Base-by-base conservation (phyloP, 352 stramenopile species). In the Phytophthora fragariae region DNA sequence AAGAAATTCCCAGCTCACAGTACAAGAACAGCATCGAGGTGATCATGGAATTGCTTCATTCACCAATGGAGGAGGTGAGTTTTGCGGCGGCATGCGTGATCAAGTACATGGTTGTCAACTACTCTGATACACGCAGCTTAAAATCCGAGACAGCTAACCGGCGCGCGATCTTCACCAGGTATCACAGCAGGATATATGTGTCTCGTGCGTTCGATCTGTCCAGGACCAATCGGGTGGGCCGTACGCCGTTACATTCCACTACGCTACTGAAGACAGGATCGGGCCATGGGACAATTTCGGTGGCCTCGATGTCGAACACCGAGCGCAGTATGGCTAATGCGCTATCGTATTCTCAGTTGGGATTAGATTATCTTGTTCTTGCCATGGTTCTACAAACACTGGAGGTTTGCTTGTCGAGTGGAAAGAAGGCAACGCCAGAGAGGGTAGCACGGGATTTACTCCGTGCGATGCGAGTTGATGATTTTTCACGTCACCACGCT, bases 31-130 rank as follows among this genome's bases (percentile, higher is more conserved):
- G 85, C 31, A 89, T 95, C 29, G 86, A 94, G 39, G 86, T 97
- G 57, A 90, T 97, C 56, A 94, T 97, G 83, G 90, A 97, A 60
- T 69, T 97, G 24, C 70, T 97, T 14, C 89, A 97, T 70, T 95
- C 90, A 12, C 90, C 90, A 0, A 89, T 93, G 70, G 86, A 94
- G 41, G 90, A 97, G 66, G 90, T 97, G 19, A 93, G 86, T 58
- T 93, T 97, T 68, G 88, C 90, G 24, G 88, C 90, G 4, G 85
- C 90, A 6, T 87, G 84, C 37, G 90, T 94, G 57, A 85, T 97
- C 72, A 95, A 95, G 79, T 95, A 93, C 64, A 95, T 97, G 90
- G 88, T 94, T 50, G 85, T 97, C 66, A 97, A 97, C 71, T 97
- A 95, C 75, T 95, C 90, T n/a, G 87, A 93, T 66, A 93, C 89